These are phyloP conservation scores for Lavandula angustifolia DNA, from an alignment of 257 asterid species.

Conservation along the genomic window DNA sequence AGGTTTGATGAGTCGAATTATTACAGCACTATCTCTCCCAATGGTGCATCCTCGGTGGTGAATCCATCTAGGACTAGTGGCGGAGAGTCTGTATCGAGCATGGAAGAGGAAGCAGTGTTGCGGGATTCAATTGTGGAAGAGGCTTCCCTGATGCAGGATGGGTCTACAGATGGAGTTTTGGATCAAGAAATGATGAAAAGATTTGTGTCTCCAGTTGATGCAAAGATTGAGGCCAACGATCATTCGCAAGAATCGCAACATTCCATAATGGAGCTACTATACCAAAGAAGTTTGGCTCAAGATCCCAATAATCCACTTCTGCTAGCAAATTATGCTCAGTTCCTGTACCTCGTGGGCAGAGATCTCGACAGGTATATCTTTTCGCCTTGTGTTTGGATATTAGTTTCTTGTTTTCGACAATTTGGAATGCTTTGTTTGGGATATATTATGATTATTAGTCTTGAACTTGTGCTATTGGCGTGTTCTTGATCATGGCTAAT, in stretches of 20 bases:
- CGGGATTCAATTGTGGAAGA: constrained; percentile 79
- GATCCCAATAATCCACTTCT: constrained; percentile 78
- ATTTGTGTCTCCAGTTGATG: constrained; percentile 68
- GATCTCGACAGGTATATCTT: constrained; percentile 81
- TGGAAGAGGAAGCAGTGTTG: constrained; percentile 54
- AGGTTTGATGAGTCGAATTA: constrained; percentile 47
- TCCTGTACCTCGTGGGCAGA: constrained; percentile 66
- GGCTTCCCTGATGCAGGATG: constrained; percentile 55
- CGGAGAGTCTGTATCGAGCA: constrained; percentile 54
- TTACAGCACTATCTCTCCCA: constrained; percentile 37
- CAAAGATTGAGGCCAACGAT: constrained; percentile 62
- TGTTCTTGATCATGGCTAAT: constrained; percentile 15
- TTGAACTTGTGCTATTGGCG: constrained; percentile 20
- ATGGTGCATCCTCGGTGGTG: constrained; percentile 45
- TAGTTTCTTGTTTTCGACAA: constrained; percentile 30
- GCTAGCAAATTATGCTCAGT: constrained; percentile 90
- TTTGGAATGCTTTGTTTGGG: constrained; percentile 12
- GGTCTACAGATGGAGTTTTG: constrained; percentile 44
- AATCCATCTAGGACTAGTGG: constrained; percentile 47
- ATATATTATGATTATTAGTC: constrained; percentile 20
- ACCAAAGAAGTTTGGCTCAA: constrained; percentile 56
- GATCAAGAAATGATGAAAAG: constrained; percentile 64
- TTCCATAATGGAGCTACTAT: constrained; percentile 57
- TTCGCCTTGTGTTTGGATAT: constrained; percentile 5
- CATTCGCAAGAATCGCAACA: constrained; percentile 42